Conservation (phyloP, 2,329 filamentous ascomycete genomes). For the Talaromyces funiculosus region DNA sequence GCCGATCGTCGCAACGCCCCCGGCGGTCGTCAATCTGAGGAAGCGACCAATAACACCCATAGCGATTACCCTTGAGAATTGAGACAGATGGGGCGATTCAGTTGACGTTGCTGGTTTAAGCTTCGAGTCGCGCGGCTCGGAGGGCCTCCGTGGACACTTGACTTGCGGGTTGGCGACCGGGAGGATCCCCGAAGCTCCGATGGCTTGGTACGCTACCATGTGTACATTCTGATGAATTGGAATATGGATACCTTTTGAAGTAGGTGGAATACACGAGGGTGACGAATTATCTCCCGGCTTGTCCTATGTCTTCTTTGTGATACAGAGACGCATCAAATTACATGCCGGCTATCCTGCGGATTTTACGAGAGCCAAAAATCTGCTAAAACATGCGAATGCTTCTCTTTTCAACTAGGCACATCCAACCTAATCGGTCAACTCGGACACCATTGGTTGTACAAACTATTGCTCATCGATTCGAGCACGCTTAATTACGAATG, state of each 20-base stretch:
- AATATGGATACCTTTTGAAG: neutral
- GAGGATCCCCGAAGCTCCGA: neutral
- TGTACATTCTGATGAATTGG: too few relatives aligned
- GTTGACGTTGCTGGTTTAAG: slow-evolving; percentile 1
- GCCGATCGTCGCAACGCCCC: slow-evolving; percentile 46
- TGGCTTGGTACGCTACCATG: neutral
- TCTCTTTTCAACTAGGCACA: neutral
- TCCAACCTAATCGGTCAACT: neutral
- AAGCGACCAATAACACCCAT: slow-evolving; percentile 51
- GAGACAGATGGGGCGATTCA: neutral
- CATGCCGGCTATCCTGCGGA: neutral
- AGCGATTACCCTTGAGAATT: neutral
- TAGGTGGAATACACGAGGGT: too few relatives aligned
- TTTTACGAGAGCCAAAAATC: neutral
- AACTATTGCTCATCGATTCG: neutral
- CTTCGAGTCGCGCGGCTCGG: slow-evolving; percentile 3
- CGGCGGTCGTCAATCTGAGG: slow-evolving; percentile 41
- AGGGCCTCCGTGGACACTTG: neutral
- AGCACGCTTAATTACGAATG: neutral
- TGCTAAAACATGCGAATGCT: neutral
- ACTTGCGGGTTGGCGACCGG: neutral
- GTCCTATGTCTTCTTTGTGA: too few relatives aligned
- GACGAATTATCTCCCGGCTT: neutral
- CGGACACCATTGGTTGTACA: neutral
- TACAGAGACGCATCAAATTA: too few relatives aligned